Base-by-base conservation (phyloP, 2,329 filamentous ascomycete genomes). In the Cordyceps cateniannulata region DNA sequence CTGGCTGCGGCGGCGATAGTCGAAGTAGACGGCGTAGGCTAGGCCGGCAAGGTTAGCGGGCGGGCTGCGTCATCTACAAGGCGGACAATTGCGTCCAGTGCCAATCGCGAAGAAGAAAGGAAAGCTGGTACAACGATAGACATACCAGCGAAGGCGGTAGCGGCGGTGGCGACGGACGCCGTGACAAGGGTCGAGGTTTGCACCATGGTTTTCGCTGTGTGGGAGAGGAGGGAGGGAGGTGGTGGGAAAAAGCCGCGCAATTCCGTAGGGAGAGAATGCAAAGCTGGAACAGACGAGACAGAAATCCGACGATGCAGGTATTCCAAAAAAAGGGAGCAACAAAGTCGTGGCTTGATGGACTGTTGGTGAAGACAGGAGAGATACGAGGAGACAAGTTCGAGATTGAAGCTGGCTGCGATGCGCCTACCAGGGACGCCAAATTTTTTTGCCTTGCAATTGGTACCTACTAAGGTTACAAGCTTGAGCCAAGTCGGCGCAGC, bases 21-120 rank as follows among this genome's bases (percentile, higher is more conserved):
- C 86, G 73, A 89, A 89, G 76, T 87, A 89, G 67, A 84, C 72
- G 65, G 81, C 85, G 69, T 89, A 89, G 67, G 82, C 85, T 87
- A 24, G 7, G 7, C 22, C n/a, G 42, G 18, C 38, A 25, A 5
- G 42, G 63, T 60, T 59, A 52, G 50, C 22, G 16, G 48, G 18
- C 10, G 48, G 25, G 49, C 12, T 8, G 29, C n/a, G 32, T 51
- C 10, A 18, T 51, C 16, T 5, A 3, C 27, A 16, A 18, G 25
- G 29, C 10, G 8, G 5, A 16, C 27, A 24, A 35, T 51, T 22
- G 5, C 9, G 8, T 24, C 3, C 12, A n/a, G 5, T 7, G 25
- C 42, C 29, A 48, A 60, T 49, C 48, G 38, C 42, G 49, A 35
- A 27, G 42, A 52, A 45, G 29, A 27, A 6, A 44, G n/a, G 8